phyloP scores from a whole-genome alignment of 2,329 filamentous ascomycete genomes.

The Sordariomycetes sp. region DNA sequence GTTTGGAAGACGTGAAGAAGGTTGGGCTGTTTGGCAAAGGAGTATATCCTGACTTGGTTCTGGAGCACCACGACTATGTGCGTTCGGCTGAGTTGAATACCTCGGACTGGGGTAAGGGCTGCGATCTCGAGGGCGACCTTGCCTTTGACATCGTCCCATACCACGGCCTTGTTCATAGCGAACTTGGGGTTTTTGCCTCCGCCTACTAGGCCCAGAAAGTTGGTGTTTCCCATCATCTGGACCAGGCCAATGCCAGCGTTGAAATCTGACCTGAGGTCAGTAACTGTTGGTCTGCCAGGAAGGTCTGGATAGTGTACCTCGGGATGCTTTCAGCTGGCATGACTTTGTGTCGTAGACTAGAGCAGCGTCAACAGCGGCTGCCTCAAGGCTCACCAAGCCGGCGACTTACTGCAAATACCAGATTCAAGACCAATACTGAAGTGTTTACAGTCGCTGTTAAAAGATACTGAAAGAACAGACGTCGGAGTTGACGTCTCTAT shows the following conservation, averaged over 20 bases:
- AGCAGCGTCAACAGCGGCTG: no score
- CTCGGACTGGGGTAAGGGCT: constrained; percentile 70
- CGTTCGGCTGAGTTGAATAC: constrained; percentile 66
- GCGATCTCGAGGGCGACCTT: constrained; percentile 68
- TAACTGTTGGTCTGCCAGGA: not conserved
- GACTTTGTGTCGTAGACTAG: constrained; percentile 47
- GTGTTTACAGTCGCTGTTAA: constrained; percentile 76
- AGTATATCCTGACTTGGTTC: constrained; percentile 74
- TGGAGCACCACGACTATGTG: constrained; percentile 74
- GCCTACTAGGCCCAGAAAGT: constrained; percentile 83
- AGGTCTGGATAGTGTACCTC: constrained; percentile 22
- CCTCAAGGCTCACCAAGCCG: not conserved
- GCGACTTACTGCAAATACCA: constrained; percentile 67
- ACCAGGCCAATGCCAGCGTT: constrained; percentile 74
- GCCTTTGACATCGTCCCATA: constrained; percentile 84
- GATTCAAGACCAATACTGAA: constrained; percentile 82
- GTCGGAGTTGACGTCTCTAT: constrained; percentile 71
- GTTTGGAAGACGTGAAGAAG: constrained; percentile 75
- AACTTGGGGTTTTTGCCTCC: constrained; percentile 81
- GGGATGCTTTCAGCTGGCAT: constrained; percentile 55
- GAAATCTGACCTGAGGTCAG: constrained; percentile 45
- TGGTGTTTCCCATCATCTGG: constrained; percentile 79
- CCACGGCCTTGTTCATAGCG: constrained; percentile 78
- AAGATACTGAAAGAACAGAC: constrained; percentile 71
- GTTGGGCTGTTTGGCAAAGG: constrained; percentile 63